Evolutionary conservation across 2,329 filamentous ascomycete genomes (phyloP), one percentile per base, ranked within the genome.

Genomic region (Alternaria angustiovoidea): DNA sequence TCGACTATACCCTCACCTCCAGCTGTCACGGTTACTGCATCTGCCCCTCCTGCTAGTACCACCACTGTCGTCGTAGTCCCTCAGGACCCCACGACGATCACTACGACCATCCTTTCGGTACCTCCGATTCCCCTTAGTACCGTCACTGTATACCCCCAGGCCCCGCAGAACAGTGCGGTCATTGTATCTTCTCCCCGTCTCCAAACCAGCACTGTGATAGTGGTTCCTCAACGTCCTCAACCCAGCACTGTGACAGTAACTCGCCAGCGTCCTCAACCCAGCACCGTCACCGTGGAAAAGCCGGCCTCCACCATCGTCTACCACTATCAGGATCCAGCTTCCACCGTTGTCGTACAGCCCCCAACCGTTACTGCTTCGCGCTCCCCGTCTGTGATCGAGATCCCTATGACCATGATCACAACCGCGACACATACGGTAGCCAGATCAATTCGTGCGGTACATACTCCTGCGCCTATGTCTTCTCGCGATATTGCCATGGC

Each of bases 341-440:
- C 46, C 8, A 49, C 46, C 14, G n/a, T 49, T 32, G 20, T 49
- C 18, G 5, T 49, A 14, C 46, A 49, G 46, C 46, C 46, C 36
- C 46, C 46, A 18, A 49, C 46, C 24, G 46, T 49, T 49, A 49
- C 46, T n/a, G 46, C 32, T 36, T 26, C 46, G 46, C 30, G 46
- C 32, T 49, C 46, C 9, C 46, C 46, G 11, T 36, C 32, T 20
- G 46, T 36, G 20, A 22, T 49, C 14, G 46, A 36, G 32, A 38
- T 49, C 18, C 46, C 46, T n/a, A 22, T 49, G 30, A 49, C 46
- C 30, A 24, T 49, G 14, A 36, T 49, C 46, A 24, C 46, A 36
- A 49, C 46, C 20, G 46, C 46, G 20, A 49, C 46, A 22, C 46
- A 49, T 18, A 49, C 46, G 14, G 46, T 49, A 49, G 46, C 20